phyloP scores from a whole-genome alignment of 1,139 yeast genomes.

The Meyerozyma smithsonii region DNA sequence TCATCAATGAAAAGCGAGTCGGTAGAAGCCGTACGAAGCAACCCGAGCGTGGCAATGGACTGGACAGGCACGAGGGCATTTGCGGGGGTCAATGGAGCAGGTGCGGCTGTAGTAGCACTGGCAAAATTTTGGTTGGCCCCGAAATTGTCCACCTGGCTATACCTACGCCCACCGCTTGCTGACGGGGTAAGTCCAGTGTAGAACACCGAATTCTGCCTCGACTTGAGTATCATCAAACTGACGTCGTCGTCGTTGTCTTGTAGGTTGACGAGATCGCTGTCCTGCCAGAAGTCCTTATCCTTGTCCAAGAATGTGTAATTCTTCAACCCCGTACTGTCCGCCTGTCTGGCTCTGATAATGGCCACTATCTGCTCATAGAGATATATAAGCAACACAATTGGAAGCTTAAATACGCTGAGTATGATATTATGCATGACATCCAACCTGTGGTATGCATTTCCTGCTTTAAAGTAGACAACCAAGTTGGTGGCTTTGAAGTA shows the following conservation, averaged over 20 bases:
- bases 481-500: slow-evolving; percentile 38
- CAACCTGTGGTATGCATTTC: slow-evolving; percentile 10
- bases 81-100: not conserved
- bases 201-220: slow-evolving; percentile 20
- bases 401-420: slow-evolving; percentile 27
- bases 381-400: slow-evolving; percentile 30
- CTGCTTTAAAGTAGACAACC: slow-evolving; percentile 26
- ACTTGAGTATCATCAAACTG: slow-evolving; percentile 17
- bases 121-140: slow-evolving; percentile 12
- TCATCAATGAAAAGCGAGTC: slow-evolving; percentile 34
- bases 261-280: slow-evolving; percentile 20
- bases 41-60: slow-evolving; percentile 27
- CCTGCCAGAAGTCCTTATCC: slow-evolving; percentile 26
- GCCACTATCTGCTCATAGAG: slow-evolving; percentile 27
- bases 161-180: slow-evolving; percentile 9
- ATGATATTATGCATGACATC: slow-evolving; percentile 9
- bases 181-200: slow-evolving; percentile 1
- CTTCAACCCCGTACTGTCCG: slow-evolving; percentile 20
- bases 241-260: slow-evolving; percentile 14
- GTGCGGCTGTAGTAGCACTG: not conserved
- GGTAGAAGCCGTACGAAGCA: slow-evolving; percentile 31
- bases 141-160: slow-evolving; percentile 13
- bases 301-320: slow-evolving; percentile 32
- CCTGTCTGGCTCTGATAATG: slow-evolving; percentile 13
- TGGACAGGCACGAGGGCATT: slow-evolving; percentile 14